Evolutionary conservation across 2,329 filamentous ascomycete genomes (phyloP).

Genomic region (Scytalidium sp.): DNA sequence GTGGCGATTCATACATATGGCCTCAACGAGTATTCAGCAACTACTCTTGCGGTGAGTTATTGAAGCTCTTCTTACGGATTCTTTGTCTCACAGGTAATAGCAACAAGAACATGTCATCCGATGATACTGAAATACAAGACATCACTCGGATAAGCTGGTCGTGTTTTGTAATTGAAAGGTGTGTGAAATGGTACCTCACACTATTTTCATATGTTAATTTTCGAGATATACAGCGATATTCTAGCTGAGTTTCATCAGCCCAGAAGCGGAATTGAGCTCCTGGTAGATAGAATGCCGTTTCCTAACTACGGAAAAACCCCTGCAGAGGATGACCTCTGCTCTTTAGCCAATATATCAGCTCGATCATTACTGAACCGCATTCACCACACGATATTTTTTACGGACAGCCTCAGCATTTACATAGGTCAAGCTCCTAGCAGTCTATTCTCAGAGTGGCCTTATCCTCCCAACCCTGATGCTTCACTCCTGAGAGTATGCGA

Average conservation of each 20-base stretch:
- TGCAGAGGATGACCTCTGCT: slow-evolving; percentile 13
- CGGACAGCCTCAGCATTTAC: slow-evolving; percentile 11
- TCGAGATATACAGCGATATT: slow-evolving; percentile 14
- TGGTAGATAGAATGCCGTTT: slow-evolving; percentile 22
- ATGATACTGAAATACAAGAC: slow-evolving; percentile 1
- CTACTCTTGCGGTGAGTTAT: background rate
- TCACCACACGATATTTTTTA: slow-evolving; percentile 20
- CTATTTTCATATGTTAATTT: background rate
- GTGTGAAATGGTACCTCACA: background rate
- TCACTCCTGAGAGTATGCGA: slow-evolving; percentile 17
- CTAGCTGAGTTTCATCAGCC: slow-evolving; percentile 22
- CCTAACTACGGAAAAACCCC: slow-evolving; percentile 16
- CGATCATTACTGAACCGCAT: slow-evolving; percentile 23
- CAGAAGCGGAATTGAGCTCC: slow-evolving; percentile 22
- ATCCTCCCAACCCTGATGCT: slow-evolving; percentile 3
- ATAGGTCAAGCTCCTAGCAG: background rate
- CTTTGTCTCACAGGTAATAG: background rate
- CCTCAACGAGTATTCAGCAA: background rate
- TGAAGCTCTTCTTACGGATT: background rate
- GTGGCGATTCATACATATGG: background rate
- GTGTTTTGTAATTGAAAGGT: slow-evolving; percentile 25
- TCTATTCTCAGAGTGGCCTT: background rate
- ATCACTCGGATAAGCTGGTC: slow-evolving; percentile 22
- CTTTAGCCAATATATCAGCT: slow-evolving; percentile 18
- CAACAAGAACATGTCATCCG: background rate